Conservation (phyloP, 2,329 filamentous ascomycete genomes). For the Celoporthe dispersa region DNA sequence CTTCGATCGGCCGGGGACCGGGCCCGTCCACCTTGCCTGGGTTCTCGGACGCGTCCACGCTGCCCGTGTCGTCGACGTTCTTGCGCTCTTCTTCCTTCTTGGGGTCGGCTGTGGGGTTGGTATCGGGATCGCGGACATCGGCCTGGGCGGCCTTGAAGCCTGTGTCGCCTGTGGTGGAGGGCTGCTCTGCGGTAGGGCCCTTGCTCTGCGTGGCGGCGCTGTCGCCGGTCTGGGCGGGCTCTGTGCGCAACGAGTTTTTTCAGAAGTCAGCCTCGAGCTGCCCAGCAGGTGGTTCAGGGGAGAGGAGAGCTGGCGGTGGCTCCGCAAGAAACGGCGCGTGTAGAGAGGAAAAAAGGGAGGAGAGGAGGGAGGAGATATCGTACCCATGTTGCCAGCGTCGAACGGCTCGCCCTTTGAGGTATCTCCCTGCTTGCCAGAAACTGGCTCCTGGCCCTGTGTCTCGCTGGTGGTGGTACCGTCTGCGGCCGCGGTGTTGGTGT, state of each 20-base stretch:
- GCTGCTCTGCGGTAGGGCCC: conserved; percentile 35
- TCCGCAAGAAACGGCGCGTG: too few species aligned
- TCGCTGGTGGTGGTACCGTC: conserved; percentile 43
- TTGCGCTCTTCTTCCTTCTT: conserved; percentile 34
- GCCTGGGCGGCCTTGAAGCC: conserved; percentile 40
- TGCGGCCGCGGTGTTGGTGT: conserved; percentile 34
- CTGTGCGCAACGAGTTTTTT: background rate
- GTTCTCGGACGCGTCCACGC: conserved; percentile 40
- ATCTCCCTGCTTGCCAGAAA: conserved; percentile 71
- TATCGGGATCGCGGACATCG: conserved; percentile 45
- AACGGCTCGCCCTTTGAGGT: conserved; percentile 73
- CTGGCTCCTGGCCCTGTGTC: conserved; percentile 60
- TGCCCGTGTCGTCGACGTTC: conserved; percentile 43
- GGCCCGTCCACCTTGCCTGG: conserved; percentile 45
- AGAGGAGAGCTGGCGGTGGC: too few species aligned
- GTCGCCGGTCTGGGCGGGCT: conserved; percentile 12
- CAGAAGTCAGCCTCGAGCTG: background rate
- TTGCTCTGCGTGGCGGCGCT: conserved; percentile 9
- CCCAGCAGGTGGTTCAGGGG: background rate
- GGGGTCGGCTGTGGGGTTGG: conserved; percentile 41
- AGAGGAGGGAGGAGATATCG: background rate
- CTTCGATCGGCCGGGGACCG: conserved; percentile 48
- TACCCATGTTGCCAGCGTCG: conserved; percentile 76
- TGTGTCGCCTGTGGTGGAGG: conserved; percentile 35
- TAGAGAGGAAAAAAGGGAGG: background rate